These are phyloP conservation scores for Arthrinium puccinioides DNA, from an alignment of 2,329 filamentous ascomycete species.

Conservation along the genomic window DNA sequence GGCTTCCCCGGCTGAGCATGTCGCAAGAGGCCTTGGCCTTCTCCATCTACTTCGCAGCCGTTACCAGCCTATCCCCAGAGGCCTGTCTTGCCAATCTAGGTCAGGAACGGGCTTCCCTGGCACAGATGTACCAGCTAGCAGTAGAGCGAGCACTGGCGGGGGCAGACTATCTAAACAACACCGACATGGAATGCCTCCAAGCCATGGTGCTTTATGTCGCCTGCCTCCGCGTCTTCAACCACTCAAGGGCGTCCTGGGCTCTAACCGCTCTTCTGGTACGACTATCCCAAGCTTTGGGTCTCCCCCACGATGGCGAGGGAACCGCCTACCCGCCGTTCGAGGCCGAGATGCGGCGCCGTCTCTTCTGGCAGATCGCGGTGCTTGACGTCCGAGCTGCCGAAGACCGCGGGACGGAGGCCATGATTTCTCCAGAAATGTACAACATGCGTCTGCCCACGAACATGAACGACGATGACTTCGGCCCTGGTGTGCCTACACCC, in stretches of 20 bases:
- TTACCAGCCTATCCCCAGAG: slow-evolving; percentile 24
- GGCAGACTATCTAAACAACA: slow-evolving; percentile 35
- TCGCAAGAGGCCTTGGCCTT: slow-evolving; percentile 31
- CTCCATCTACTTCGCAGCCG: slow-evolving; percentile 34
- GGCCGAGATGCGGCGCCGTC: slow-evolving; percentile 49
- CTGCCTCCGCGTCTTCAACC: slow-evolving; percentile 29
- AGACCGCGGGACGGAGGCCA: slow-evolving; percentile 40
- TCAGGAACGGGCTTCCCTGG: slow-evolving; percentile 24
- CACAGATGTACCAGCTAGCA: slow-evolving; percentile 21
- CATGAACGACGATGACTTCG: slow-evolving; percentile 45
- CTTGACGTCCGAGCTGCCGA: slow-evolving; percentile 50
- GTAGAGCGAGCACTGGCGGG: slow-evolving; percentile 31
- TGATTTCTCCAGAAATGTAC: slow-evolving; percentile 33
- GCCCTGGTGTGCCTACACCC: slow-evolving; percentile 27
- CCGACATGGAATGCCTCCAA: slow-evolving; percentile 30
- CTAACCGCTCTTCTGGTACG: slow-evolving; percentile 33
- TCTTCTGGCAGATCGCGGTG: slow-evolving; percentile 59
- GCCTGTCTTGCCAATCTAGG: slow-evolving; percentile 25
- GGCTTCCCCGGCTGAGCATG: slow-evolving; percentile 11
- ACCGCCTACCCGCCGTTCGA: slow-evolving; percentile 39
- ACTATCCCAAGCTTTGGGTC: slow-evolving; percentile 32
- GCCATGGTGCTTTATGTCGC: slow-evolving; percentile 33
- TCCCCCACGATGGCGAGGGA: slow-evolving; percentile 35
- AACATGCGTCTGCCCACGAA: slow-evolving; percentile 43
- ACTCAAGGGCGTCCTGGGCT: slow-evolving; percentile 33